Evolutionary conservation across 2,329 filamentous ascomycete genomes (phyloP).

Genomic region (Amesomyces nigricolor): DNA sequence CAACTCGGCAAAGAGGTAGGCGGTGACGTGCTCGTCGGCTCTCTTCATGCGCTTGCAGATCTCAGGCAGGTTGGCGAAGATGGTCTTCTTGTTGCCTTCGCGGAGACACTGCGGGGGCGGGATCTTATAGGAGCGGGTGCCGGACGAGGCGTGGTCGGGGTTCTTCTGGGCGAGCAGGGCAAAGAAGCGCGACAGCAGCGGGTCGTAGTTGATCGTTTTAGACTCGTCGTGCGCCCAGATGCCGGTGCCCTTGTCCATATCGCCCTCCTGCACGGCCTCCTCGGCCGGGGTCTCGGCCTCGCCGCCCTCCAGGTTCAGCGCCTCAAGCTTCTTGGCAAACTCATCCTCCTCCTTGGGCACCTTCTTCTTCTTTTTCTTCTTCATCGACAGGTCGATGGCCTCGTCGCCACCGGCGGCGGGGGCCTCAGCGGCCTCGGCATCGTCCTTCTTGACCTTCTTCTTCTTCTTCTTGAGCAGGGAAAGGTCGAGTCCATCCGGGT

Average conservation of each 20-base stretch:
- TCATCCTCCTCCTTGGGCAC: slow-evolving; percentile 40
- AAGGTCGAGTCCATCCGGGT: slow-evolving; percentile 48
- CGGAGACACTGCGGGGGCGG: slow-evolving; percentile 96
- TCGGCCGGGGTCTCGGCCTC: slow-evolving; percentile 50
- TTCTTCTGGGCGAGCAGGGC: slow-evolving; percentile 90
- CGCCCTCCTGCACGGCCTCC: slow-evolving; percentile 58
- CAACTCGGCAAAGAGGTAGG: slow-evolving; percentile 96
- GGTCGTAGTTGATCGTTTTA: slow-evolving; percentile 73
- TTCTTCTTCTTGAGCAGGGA: slow-evolving; percentile 76
- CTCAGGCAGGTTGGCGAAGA: slow-evolving; percentile 98
- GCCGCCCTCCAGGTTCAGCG: slow-evolving; percentile 42
- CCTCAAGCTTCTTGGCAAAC: slow-evolving; percentile 30
- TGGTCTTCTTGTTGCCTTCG: slow-evolving; percentile 99
- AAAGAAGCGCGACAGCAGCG: slow-evolving; percentile 90
- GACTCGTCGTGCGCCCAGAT: slow-evolving; percentile 82
- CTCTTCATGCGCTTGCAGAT: slow-evolving; percentile 99
- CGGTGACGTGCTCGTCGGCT: slow-evolving; percentile 93
- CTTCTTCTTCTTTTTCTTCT: slow-evolving; percentile 83
- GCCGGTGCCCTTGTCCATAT: slow-evolving; percentile 81
- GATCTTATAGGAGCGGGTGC: slow-evolving; percentile 96
- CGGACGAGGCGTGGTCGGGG: slow-evolving; percentile 85
- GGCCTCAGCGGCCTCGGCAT: slow-evolving; percentile 47
- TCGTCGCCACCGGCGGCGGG: slow-evolving; percentile 45
- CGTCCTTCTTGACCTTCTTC: slow-evolving; percentile 51
- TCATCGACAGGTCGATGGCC: slow-evolving; percentile 43